These are phyloP conservation scores for Fistulinella cinereoalba DNA, from an alignment of 1,284 basidiomycete species.

Conservation along the genomic window DNA sequence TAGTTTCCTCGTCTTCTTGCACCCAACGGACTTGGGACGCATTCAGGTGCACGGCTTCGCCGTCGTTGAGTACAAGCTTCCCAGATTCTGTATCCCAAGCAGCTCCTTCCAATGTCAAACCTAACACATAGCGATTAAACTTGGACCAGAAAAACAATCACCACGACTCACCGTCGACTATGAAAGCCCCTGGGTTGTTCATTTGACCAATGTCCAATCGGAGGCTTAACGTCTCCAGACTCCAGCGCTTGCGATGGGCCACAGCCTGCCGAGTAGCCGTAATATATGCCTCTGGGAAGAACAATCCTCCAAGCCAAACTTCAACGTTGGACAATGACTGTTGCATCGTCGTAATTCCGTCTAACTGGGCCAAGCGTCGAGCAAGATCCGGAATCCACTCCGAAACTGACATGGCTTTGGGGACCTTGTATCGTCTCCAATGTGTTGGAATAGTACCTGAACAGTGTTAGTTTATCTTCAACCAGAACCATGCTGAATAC, in stretches of 20 bases:
- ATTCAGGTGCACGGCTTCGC: slow-evolving; percentile 70
- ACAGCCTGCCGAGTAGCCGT: slow-evolving; percentile 92
- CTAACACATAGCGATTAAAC: slow-evolving; percentile 41
- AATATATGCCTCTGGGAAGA: slow-evolving; percentile 94
- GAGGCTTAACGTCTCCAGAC: slow-evolving; percentile 84
- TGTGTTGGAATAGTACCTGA: slow-evolving; percentile 82
- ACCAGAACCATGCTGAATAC: slow-evolving; percentile 36
- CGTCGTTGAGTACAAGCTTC: slow-evolving; percentile 76
- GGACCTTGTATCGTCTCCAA: slow-evolving; percentile 89
- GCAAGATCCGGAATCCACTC: slow-evolving; percentile 85
- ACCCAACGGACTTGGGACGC: slow-evolving; percentile 86
- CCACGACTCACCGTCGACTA: slow-evolving; percentile 71
- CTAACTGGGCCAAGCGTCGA: slow-evolving; percentile 76
- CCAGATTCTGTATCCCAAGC: slow-evolving; percentile 57
- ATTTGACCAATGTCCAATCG: slow-evolving; percentile 78
- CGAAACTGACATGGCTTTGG: slow-evolving; percentile 74
- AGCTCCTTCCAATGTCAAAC: slow-evolving; percentile 84
- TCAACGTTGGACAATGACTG: slow-evolving; percentile 66
- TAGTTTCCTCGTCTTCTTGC: slow-evolving; percentile 51
- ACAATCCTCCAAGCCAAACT: slow-evolving; percentile 88
- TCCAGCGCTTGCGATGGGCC: slow-evolving; percentile 87
- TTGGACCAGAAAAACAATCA: not conserved
- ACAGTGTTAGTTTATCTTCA: slow-evolving; percentile 8
- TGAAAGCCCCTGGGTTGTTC: slow-evolving; percentile 72
- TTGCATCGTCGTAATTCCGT: slow-evolving; percentile 67